Conservation (phyloP, 108 stramenopile species). For the Skeletonema grethae region DNA sequence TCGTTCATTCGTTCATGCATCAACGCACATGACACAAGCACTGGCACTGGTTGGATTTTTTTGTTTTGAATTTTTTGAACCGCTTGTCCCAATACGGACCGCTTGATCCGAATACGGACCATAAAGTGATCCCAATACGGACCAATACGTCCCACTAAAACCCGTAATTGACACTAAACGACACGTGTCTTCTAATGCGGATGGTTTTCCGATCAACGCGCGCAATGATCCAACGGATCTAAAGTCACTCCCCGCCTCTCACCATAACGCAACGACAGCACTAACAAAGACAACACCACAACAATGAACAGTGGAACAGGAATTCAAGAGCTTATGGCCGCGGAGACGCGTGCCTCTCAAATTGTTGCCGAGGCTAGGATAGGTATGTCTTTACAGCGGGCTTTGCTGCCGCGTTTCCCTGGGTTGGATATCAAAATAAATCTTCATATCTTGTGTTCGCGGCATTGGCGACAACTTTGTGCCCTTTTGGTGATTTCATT, state of each 20-base stretch:
- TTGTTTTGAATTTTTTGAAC: no score
- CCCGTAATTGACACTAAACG: no score
- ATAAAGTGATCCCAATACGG: no score
- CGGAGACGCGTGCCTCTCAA: conserved; percentile 93
- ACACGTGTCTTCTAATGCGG: no score
- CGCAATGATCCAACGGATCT: not conserved
- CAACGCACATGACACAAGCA: no score
- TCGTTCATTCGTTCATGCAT: no score
- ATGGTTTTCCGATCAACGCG: no score
- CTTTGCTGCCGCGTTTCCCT: not conserved
- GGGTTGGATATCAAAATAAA: not conserved
- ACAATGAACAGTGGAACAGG: conserved; percentile 87
- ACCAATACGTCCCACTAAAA: no score
- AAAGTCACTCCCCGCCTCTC: not conserved
- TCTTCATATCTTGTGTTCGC: not conserved
- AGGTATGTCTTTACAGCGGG: conserved; percentile 58
- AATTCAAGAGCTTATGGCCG: conserved; percentile 95
- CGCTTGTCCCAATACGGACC: no score
- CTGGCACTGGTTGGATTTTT: no score
- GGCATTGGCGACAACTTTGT: not conserved
- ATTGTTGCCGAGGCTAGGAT: conserved; percentile 95
- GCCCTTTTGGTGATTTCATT: not conserved
- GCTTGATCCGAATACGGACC: no score
- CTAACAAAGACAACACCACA: not conserved
- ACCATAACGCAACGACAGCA: no score